Percentiles rank a stretch among this genome's conserved stretches.
Evolutionary conservation across 176 grass and related monocot genomes (phyloP).

Genomic region (Chrysopogon serrulatus): DNA sequence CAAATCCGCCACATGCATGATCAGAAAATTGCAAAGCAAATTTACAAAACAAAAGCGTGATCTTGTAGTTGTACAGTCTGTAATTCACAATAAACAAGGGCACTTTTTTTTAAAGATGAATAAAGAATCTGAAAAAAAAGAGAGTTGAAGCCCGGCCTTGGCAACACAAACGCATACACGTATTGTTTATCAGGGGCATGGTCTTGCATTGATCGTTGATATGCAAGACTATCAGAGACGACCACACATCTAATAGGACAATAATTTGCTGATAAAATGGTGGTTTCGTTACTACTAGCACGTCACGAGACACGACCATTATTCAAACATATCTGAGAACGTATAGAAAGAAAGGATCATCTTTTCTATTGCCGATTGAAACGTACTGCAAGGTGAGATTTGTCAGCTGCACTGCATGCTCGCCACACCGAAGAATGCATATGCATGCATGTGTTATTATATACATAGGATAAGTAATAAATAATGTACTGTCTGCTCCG

Average conservation of each 20-base stretch:
- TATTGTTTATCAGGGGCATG: no score
- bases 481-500: conserved; percentile 26
- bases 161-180: no score
- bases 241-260: background rate
- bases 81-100: background rate
- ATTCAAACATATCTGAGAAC: conserved; percentile 32
- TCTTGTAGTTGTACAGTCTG: background rate
- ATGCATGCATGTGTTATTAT: background rate
- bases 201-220: background rate
- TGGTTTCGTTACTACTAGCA: background rate
- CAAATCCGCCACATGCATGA: conserved; percentile 5
- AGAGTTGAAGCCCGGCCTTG: no score
- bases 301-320: conserved; percentile 21
- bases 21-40: background rate
- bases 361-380: conserved; percentile 31
- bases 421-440: background rate
- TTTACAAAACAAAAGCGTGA: conserved; percentile 14
- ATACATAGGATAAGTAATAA: no score
- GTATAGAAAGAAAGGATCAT: conserved; percentile 16
- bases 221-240: background rate
- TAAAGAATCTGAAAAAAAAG: no score
- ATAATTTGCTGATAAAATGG: background rate
- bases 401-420: conserved; percentile 6
- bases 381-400: background rate
- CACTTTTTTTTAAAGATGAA: no score